These are phyloP conservation scores for Sugiyamaella mastotermitis DNA, from an alignment of 805 yeast species.

Conservation along the genomic window DNA sequence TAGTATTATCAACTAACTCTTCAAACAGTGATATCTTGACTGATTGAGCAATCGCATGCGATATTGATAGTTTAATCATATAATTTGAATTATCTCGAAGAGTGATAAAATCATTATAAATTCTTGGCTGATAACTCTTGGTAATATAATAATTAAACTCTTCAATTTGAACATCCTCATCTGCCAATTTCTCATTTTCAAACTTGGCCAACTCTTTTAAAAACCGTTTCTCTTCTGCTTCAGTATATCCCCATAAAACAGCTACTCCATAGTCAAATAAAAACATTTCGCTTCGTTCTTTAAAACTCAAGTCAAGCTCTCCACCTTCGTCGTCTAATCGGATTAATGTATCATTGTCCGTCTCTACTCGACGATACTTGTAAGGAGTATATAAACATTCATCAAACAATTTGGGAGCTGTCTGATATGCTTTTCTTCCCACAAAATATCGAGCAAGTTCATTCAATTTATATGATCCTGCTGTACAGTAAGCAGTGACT, in stretches of 20 bases:
- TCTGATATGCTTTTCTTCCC: slow-evolving; percentile 51
- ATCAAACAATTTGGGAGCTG: slow-evolving; percentile 85
- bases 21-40: slow-evolving; percentile 94
- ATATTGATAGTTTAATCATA: slow-evolving; percentile 85
- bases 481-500: slow-evolving; percentile 94
- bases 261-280: slow-evolving; percentile 96
- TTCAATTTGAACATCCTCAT: slow-evolving; percentile 88
- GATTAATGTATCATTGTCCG: slow-evolving; percentile 30
- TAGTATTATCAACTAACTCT: slow-evolving; percentile 92
- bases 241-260: slow-evolving; percentile 92
- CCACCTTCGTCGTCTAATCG: slow-evolving; percentile 92
- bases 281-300: slow-evolving; percentile 65
- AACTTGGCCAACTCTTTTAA: slow-evolving; percentile 80
- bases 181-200: slow-evolving; percentile 82
- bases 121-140: slow-evolving; percentile 89
- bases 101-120: slow-evolving; percentile 92
- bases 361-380: slow-evolving; percentile 35
- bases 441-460: slow-evolving; percentile 81
- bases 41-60: slow-evolving; percentile 94
- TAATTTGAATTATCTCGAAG: slow-evolving; percentile 83
- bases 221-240: slow-evolving; percentile 76
- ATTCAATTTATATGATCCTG: slow-evolving; percentile 85
- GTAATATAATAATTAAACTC: slow-evolving; percentile 95
- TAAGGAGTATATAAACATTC: slow-evolving; percentile 94
- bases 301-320: slow-evolving; percentile 79